Base-by-base conservation (phyloP, 179 eudicot genomes). In the Pouteria campechiana region DNA sequence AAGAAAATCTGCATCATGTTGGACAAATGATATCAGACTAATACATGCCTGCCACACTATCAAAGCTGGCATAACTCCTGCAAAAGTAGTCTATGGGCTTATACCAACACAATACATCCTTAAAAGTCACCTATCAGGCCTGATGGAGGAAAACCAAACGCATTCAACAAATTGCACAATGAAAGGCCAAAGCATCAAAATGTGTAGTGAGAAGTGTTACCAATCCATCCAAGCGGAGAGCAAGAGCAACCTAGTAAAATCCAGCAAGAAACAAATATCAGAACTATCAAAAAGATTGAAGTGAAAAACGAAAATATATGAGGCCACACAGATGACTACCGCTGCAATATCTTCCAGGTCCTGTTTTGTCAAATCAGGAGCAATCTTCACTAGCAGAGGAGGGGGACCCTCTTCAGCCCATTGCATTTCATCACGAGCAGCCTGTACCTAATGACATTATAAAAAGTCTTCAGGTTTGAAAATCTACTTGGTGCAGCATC, bases 351-450 rank as follows among this genome's bases (percentile, higher is more conserved):
- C 96, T 82, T 90, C 99, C 49, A 87, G 96, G 63, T 90, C 99
- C 52, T 82, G 96, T 61, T 62, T 79, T 33, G 99, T 86, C 78
- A 90, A 63, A 54, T 90, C 99, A 1, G 99, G 99, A 46, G 96
- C 99, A 68, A 90, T 90, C 77, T 90, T 90, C 37, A 90, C 96
- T 21, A 90, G 87, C 61, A 90, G 54, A 13, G 99, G 99, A 44
- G 99, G 99, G 32, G 99, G 94, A n/a, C 99, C 99, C 51, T 90
- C 96, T 52, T 87, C 95, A 23, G 81, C 96, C 99, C 99, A 90
- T 64, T 87, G 96, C 99, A 90, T 90, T 78, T 87, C 96, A 75
- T 90, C 94, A 57, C 94, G 92, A 33, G 99, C 99, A 46, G 96
- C 96, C 79, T 90, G 96, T 55, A 90, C 92, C 98, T 64, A 21